These are phyloP conservation scores for Diplosphaera chodatii DNA, from an alignment of 139 green algal genomes.

Conservation along the genomic window DNA sequence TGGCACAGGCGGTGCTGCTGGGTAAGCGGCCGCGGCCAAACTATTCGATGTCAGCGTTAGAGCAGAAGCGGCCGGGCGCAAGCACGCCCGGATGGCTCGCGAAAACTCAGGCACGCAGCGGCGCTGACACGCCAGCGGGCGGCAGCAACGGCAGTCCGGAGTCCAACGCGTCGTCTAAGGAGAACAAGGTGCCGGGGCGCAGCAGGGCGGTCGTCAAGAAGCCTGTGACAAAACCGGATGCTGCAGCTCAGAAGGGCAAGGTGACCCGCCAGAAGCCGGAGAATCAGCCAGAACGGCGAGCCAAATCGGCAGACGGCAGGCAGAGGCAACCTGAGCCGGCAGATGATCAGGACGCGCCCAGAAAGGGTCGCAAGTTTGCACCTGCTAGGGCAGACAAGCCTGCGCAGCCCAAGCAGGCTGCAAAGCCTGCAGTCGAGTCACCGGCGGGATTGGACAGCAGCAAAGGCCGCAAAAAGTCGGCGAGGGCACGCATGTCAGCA, in stretches of 20 bases:
- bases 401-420: not conserved
- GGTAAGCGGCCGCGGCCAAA: not conserved
- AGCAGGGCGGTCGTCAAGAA: not conserved
- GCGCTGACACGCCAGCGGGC: no score
- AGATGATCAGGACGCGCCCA: not conserved
- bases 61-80: not conserved
- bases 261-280: not conserved
- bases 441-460: not conserved
- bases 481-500: not conserved
- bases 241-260: not conserved
- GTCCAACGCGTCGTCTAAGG: not conserved
- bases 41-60: not conserved
- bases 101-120: not conserved
- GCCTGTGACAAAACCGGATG: not conserved
- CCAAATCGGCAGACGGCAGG: not conserved
- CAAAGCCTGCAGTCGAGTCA: not conserved
- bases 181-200: not conserved
- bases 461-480: not conserved
- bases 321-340: not conserved
- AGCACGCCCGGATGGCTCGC: not conserved
- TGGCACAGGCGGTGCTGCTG: not conserved
- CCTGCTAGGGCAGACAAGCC: not conserved
- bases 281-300: no score
- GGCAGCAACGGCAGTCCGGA: not conserved
- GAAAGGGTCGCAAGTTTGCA: not conserved